Base-by-base conservation (phyloP, 768 basidiomycete genomes). In the Gloeostereum incarnatum region DNA sequence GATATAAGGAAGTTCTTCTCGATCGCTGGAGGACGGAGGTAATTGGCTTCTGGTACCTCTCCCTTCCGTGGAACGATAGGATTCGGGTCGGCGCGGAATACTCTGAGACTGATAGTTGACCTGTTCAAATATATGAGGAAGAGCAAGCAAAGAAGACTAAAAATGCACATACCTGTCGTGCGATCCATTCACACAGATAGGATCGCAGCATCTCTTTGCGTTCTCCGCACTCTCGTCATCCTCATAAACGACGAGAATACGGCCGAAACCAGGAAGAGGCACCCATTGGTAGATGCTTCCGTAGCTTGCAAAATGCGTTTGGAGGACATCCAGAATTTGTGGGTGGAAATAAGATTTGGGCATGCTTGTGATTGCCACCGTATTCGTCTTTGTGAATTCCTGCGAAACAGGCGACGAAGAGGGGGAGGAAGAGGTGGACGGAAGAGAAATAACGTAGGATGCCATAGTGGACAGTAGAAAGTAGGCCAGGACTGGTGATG, bases 1-100 rank as follows among this genome's bases (percentile, higher is more conserved):
- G 96, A 98, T 45, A 99, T 93, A 33, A 99, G 71, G 61, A 97
- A 98, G 62, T 98, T 98, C 61, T 90, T 90, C 49, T 92, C 85
- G 26, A 80, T 48, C 0, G 71, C 61, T 0, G 94, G 94, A 0
- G 92, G 90, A 29, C 69, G 73, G 24, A 93, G 72, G 50, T 80
- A 77, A 48, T 69, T 63, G n/a, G 53, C 58, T 26, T 58, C 61
- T 16, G 66, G 65, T n/a, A 68, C 49, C 9, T 29, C 26, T 14
- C 10, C 8, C 17, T 34, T 13, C 32, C n/a, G n/a, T n/a, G 57
- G 58, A 38, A 69, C 61, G 34, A 87, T 57, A 2, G 81, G 77
- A 42, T 79, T 84, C 13, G 75, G 72, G 47, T 84, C 81, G 5
- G 77, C 84, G 13, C 87, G 73, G 52, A 76, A 89, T 6, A 82